Conservation (phyloP, 2,329 filamentous ascomycete genomes). For the Nothopassalora personata region DNA sequence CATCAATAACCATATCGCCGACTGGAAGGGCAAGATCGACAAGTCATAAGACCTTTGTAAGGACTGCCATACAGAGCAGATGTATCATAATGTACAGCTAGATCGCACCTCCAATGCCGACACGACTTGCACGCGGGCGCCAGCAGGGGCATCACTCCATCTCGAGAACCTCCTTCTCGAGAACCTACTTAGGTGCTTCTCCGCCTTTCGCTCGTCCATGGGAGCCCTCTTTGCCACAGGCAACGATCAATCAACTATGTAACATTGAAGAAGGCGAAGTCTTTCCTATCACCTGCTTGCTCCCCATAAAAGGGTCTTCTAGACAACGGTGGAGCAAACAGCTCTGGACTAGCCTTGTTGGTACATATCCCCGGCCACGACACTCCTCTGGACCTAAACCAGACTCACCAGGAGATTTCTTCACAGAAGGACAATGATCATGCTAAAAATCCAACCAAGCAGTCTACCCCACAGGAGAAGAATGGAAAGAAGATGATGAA, state of each 20-base stretch:
- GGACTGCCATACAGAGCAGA: background rate
- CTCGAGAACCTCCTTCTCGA: too few species aligned
- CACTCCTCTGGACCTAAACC: background rate
- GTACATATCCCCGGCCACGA: background rate
- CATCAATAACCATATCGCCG: conserved; percentile 79
- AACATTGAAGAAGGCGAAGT: too few species aligned
- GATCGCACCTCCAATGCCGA: background rate
- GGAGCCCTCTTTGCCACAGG: too few species aligned
- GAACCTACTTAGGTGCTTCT: too few species aligned
- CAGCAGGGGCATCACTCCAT: too few species aligned
- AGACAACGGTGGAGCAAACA: background rate
- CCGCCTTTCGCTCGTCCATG: too few species aligned
- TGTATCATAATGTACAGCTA: conserved; percentile 10
- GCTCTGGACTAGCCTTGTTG: background rate
- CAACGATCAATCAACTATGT: too few species aligned
- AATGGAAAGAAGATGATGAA: too few species aligned
- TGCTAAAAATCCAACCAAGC: background rate
- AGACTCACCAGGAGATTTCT: background rate
- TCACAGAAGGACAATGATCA: background rate
- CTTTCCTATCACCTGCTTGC: too few species aligned
- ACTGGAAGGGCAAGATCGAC: conserved; percentile 60
- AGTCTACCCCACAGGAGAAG: too few species aligned
- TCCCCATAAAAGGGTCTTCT: background rate
- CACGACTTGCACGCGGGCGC: background rate
- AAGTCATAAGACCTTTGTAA: conserved; percentile 22